Percentiles rank a stretch among this genome's conserved stretches.
Conservation (phyloP, 2,329 filamentous ascomycete genomes). For the Colletotrichum musicola region DNA sequence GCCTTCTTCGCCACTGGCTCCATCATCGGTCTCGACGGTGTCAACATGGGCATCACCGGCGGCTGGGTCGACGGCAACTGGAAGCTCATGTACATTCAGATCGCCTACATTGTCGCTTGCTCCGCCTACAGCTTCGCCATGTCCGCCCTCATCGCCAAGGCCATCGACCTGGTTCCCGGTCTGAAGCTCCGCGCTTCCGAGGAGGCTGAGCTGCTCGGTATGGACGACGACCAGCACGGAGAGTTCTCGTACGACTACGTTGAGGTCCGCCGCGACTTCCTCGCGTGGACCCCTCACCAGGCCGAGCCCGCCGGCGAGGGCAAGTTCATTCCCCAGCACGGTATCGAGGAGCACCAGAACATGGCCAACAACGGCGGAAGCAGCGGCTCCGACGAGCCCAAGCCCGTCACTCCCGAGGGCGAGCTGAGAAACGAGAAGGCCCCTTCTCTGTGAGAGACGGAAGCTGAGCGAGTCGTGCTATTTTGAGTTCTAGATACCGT, state of each 20-base stretch:
- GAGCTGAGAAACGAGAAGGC: conserved; percentile 38
- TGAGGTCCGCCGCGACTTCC: conserved; percentile 88
- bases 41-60: conserved; percentile 76
- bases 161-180: conserved; percentile 81
- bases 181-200: conserved; percentile 84
- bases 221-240: conserved; percentile 91
- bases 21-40: conserved; percentile 81
- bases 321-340: conserved; percentile 75
- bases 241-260: conserved; percentile 94
- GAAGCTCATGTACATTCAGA: conserved; percentile 81
- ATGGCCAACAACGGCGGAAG: conserved; percentile 47
- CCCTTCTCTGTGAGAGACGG: conserved; percentile 17
- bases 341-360: conserved; percentile 74
- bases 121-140: conserved; percentile 79
- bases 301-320: conserved; percentile 71
- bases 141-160: conserved; percentile 79
- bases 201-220: conserved; percentile 86
- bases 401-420: conserved; percentile 28
- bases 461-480: neutral
- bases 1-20: conserved; percentile 77
- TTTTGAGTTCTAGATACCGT: conserved; percentile 26
- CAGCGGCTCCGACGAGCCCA: conserved; percentile 37
- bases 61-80: conserved; percentile 84
- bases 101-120: conserved; percentile 79
- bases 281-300: conserved; percentile 86